Base-by-base conservation (phyloP, 768 basidiomycete species). In the Suillus americanus region DNA sequence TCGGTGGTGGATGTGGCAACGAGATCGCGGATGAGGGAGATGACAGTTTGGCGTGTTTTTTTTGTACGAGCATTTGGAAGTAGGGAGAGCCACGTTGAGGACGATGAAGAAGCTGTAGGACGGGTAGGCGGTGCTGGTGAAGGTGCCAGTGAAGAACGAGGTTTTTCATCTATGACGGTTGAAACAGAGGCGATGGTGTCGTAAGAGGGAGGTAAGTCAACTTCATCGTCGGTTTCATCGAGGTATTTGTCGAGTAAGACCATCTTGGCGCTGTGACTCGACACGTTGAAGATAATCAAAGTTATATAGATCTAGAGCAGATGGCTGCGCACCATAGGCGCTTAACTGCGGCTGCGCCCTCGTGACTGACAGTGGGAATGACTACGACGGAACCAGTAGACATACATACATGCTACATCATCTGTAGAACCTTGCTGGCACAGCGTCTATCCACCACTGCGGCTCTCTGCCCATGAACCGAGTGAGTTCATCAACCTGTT, bases 21-120 rank as follows among this genome's bases (percentile, higher is more conserved):
- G 35, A 88, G 77, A 69, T 89, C 88, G 5, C 85, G 83, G 16
- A 90, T 67, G 23, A 89, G 82, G 1, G 80, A 77, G 2, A 82
- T 75, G 5, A 88, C 81, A 2, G 88, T 89, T 37, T 73, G 71
- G 5, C 80, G 80, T 37, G 89, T 82, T 68, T 89, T 84, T 50
- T 81, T 79, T 4, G 80, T 68, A 25, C 71, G 71, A 2, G 75
- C 45, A 38, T 71, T 71, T 25, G 71, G 50, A 23, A 71, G 60
- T 62, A 60, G 64, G 35, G 73, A 62, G 10, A 69, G 48, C 69
- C 69, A 72, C 0, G 64, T 62, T 28, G 67, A 61, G 35, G 57
- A 57, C 13, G 57, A 55, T 7, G 41, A 64, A 1, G 65, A 50
- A n/a, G 38, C 23, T 12, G 41, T 9, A 2, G 61, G 35, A 16